phyloP scores from a whole-genome alignment of 148 eudicot genomes.

The Cornus kousa region DNA sequence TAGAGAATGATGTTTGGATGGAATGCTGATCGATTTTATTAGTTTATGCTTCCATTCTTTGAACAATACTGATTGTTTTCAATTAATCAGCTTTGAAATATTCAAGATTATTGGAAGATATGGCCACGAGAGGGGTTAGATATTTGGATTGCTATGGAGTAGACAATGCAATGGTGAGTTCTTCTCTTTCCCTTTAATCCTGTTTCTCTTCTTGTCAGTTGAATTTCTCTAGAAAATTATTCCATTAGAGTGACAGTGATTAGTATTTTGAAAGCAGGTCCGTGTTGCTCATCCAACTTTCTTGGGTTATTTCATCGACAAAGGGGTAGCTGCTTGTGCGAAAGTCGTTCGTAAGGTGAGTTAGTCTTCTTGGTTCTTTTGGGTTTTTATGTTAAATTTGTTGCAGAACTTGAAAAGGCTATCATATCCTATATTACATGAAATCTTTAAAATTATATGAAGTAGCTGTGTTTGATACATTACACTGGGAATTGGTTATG shows the following conservation, averaged over 20 bases:
- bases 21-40: not conserved
- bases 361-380: not conserved
- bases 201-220: slow-evolving; percentile 2
- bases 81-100: slow-evolving; percentile 64
- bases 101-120: slow-evolving; percentile 87
- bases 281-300: slow-evolving; percentile 98
- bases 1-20: not conserved
- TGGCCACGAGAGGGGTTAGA: slow-evolving; percentile 84
- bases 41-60: not conserved
- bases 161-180: slow-evolving; percentile 86
- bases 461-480: too few relatives aligned
- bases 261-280: slow-evolving; percentile 50
- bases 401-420: not conserved
- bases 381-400: not conserved
- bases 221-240: slow-evolving; percentile 6
- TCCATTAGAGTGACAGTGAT: slow-evolving; percentile 5
- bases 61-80: slow-evolving; percentile 9
- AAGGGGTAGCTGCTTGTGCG: slow-evolving; percentile 79
- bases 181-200: slow-evolving; percentile 8
- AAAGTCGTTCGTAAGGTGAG: slow-evolving; percentile 95
- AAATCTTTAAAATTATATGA: too few relatives aligned
- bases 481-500: too few relatives aligned
- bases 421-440: not conserved
- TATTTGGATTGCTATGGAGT: slow-evolving; percentile 97
- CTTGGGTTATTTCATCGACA: slow-evolving; percentile 94